These are phyloP conservation scores for Ogataea nitratoaversa DNA, from an alignment of 805 yeast genomes.

Conservation along the genomic window DNA sequence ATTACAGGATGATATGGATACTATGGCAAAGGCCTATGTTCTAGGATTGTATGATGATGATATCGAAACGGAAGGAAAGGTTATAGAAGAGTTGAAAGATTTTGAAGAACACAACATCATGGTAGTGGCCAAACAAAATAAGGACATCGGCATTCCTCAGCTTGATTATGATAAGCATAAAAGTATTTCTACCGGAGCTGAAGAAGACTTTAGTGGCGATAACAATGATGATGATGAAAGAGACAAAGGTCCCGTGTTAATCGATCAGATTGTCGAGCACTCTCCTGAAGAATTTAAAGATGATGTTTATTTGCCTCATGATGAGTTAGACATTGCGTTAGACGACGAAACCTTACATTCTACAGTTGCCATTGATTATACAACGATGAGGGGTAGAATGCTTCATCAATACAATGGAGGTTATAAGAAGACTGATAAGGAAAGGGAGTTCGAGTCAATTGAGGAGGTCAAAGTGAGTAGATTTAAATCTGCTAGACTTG, in stretches of 20 bases:
- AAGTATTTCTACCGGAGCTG: conserved; percentile 12
- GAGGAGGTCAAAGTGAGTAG: conserved; percentile 63
- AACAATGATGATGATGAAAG: conserved; percentile 32
- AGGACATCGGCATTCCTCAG: background rate
- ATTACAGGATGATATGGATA: conserved; percentile 44
- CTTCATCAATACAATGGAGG: conserved; percentile 43
- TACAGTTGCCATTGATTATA: conserved; percentile 53
- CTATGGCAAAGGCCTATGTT: conserved; percentile 59
- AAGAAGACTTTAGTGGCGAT: conserved; percentile 24
- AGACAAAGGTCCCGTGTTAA: conserved; percentile 35
- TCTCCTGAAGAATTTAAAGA: conserved; percentile 28
- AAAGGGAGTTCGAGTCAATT: conserved; percentile 60
- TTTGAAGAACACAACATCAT: conserved; percentile 47
- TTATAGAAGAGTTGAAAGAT: conserved; percentile 50
- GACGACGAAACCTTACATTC: conserved; percentile 37
- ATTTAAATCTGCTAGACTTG: conserved; percentile 55
- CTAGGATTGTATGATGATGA: conserved; percentile 61
- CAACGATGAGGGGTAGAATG: conserved; percentile 49
- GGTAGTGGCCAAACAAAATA: conserved; percentile 35
- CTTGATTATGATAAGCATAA: too few relatives aligned
- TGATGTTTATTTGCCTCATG: conserved; percentile 19
- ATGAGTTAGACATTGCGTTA: conserved; percentile 26
- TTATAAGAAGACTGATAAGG: conserved; percentile 41
- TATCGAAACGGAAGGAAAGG: conserved; percentile 49
- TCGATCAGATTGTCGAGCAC: conserved; percentile 42